These are phyloP conservation scores for Aspergillus sp. DNA, from an alignment of 2,329 filamentous ascomycete genomes.

Conservation along the genomic window DNA sequence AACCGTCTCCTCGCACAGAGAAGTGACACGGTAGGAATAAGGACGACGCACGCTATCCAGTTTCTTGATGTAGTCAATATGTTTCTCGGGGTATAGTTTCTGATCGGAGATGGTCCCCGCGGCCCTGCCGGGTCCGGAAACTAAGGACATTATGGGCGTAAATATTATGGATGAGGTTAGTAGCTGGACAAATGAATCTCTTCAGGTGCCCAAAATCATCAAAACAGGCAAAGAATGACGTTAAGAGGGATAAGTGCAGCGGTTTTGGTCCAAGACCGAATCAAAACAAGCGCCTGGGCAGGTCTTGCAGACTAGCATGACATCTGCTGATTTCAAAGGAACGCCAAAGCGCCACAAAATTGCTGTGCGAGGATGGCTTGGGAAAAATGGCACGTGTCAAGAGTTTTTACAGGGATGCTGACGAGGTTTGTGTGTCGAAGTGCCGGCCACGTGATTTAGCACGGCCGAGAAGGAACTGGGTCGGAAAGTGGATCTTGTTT, in stretches of 20 bases:
- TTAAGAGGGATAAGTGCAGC: neutral
- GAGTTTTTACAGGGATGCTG: neutral
- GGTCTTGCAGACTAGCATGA: constrained; percentile 4
- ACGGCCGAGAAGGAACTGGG: neutral
- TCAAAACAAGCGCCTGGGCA: constrained; percentile 5
- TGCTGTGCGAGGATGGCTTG: neutral
- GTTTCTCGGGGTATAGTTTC: constrained; percentile 60
- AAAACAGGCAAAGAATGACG: neutral
- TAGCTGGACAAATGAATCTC: neutral
- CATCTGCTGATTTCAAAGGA: neutral
- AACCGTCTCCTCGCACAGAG: constrained; percentile 25
- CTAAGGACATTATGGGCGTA: constrained; percentile 54
- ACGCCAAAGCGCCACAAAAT: neutral
- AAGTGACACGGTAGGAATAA: constrained; percentile 22
- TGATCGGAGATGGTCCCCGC: constrained; percentile 46
- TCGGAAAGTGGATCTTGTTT: neutral
- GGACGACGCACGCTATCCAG: constrained; percentile 71
- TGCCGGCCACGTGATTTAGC: neutral
- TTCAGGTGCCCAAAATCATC: neutral
- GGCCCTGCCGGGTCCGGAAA: constrained; percentile 60
- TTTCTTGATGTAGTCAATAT: constrained; percentile 90
- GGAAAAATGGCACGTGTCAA: neutral
- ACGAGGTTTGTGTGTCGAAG: neutral
- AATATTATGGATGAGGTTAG: constrained; percentile 3
- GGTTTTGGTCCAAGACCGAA: neutral